These are phyloP conservation scores for Fusarium citri DNA, from an alignment of 2,329 filamentous ascomycete species.

Conservation along the genomic window DNA sequence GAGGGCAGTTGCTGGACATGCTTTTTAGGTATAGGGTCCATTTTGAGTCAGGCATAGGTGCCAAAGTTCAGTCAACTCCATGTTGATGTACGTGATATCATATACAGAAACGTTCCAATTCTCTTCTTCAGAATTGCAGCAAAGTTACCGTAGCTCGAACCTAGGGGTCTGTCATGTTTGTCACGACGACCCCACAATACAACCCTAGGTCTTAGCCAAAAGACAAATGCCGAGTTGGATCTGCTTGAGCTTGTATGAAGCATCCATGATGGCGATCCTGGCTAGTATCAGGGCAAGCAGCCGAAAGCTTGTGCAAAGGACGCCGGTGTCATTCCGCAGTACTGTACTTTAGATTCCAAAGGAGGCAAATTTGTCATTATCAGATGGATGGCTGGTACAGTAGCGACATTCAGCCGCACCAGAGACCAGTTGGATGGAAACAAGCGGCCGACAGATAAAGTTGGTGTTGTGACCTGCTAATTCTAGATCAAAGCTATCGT, in stretches of 20 bases:
- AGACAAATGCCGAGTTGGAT: slow-evolving; percentile 7
- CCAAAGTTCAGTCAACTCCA: neutral
- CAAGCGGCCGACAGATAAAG: slow-evolving; percentile 4
- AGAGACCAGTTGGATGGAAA: neutral
- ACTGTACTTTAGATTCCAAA: neutral
- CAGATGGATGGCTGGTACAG: slow-evolving; percentile 11
- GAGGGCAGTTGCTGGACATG: slow-evolving; percentile 7
- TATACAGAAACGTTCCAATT: neutral
- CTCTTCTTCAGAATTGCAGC: neutral
- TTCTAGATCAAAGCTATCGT: slow-evolving; percentile 38
- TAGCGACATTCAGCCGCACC: slow-evolving; percentile 21
- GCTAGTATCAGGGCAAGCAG: neutral
- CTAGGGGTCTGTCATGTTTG: slow-evolving; percentile 1
- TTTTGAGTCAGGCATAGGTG: neutral
- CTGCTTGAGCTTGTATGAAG: slow-evolving; percentile 3
- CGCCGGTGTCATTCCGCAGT: neutral
- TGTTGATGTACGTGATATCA: neutral
- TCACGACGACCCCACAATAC: slow-evolving; percentile 21
- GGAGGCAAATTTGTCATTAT: slow-evolving; percentile 24
- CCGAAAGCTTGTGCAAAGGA: neutral
- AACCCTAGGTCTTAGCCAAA: slow-evolving; percentile 2
- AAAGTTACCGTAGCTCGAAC: neutral
- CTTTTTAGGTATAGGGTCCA: neutral
- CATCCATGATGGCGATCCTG: neutral
- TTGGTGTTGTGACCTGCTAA: neutral